Conservation (phyloP, 1,284 basidiomycete species). For the Golubevia sp. region DNA sequence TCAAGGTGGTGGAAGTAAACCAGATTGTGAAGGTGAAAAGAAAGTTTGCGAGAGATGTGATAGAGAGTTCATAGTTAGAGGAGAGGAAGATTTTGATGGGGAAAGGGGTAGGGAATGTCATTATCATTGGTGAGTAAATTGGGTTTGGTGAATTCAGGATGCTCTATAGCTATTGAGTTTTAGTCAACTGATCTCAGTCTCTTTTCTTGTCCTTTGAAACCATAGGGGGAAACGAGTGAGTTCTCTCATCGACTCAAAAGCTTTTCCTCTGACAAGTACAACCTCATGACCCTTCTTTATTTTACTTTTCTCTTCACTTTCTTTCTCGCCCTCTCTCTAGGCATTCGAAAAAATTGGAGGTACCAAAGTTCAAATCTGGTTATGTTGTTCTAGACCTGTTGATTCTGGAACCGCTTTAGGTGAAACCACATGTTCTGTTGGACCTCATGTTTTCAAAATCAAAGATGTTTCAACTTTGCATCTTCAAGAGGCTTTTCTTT, state of each 20-base stretch:
- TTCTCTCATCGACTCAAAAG: neutral
- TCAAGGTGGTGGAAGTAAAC: conserved; percentile 27
- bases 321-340: conserved; percentile 9
- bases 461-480: conserved; percentile 34
- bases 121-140: conserved; percentile 33
- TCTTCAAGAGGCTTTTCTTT: conserved; percentile 37
- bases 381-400: conserved; percentile 40
- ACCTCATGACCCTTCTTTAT: neutral
- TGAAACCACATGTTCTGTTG: conserved; percentile 37
- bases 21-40: conserved; percentile 29
- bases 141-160: no score
- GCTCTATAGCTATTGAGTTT: no score
- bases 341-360: conserved; percentile 21
- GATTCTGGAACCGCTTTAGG: conserved; percentile 24
- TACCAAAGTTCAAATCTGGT: conserved; percentile 39
- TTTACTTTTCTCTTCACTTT: neutral
- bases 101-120: conserved; percentile 28
- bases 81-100: conserved; percentile 20
- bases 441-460: conserved; percentile 56
- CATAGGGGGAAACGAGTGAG: conserved; percentile 22
- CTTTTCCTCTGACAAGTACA: conserved; percentile 1
- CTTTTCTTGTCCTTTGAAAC: neutral
- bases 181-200: no score
- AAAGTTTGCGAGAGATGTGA: conserved; percentile 45
- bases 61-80: conserved; percentile 32